Evolutionary conservation across 148 eudicot species (phyloP).

Genomic region (Diospyros lotus): DNA sequence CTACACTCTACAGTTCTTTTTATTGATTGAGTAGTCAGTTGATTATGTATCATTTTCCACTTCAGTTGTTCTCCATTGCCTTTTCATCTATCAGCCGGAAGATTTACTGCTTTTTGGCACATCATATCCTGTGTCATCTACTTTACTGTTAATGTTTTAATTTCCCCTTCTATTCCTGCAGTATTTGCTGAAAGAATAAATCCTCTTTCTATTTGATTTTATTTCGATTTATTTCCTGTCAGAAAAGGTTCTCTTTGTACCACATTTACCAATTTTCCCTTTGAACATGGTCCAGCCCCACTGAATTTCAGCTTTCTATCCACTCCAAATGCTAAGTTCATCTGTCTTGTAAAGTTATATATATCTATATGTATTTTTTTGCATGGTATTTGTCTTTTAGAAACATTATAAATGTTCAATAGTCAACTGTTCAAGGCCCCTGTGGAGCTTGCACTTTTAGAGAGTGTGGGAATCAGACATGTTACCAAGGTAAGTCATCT

Average conservation of each 20-base stretch:
- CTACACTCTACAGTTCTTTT: slow-evolving; percentile 20
- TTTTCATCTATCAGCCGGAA: slow-evolving; percentile 6
- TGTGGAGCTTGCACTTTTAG: neutral
- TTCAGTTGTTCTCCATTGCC: slow-evolving; percentile 5
- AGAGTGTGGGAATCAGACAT: neutral
- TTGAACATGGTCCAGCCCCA: neutral
- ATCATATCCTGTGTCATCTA: slow-evolving; percentile 5
- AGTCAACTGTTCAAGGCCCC: neutral
- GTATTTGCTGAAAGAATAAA: slow-evolving; percentile 3
- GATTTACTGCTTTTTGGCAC: neutral
- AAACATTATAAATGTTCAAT: neutral
- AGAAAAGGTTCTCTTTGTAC: neutral
- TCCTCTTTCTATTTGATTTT: neutral
- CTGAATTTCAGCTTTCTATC: neutral
- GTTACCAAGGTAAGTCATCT: neutral
- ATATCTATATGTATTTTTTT: no score
- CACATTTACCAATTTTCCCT: no score
- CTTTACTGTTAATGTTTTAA: neutral
- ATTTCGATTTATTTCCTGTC: neutral
- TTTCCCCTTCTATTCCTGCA: neutral
- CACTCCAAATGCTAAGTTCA: neutral
- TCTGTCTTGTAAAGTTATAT: neutral
- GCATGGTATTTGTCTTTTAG: neutral
- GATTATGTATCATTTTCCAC: slow-evolving; percentile 14
- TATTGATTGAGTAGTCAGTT: slow-evolving; percentile 23